phyloP scores from a whole-genome alignment of 1,139 yeast species.

The Pichia inconspicua region DNA sequence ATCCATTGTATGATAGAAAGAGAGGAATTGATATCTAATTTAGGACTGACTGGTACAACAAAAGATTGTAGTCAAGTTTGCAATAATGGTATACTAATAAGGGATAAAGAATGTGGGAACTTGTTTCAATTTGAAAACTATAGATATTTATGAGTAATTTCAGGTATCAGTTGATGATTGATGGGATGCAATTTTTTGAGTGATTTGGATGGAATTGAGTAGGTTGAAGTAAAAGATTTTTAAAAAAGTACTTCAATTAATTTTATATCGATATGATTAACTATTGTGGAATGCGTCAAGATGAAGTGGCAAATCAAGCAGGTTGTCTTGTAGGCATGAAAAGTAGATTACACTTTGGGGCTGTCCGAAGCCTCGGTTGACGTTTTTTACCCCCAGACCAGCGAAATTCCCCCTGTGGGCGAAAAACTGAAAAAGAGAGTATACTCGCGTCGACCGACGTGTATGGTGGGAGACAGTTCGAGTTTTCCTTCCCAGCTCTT shows the following conservation, averaged over 20 bases:
- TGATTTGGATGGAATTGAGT: not conserved
- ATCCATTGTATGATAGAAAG: slow-evolving; percentile 1
- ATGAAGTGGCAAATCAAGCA: not conserved
- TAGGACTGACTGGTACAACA: not conserved
- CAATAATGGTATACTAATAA: too few species aligned
- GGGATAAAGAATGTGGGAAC: not conserved
- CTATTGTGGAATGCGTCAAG: not conserved
- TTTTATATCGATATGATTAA: too few species aligned
- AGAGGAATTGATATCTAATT: not conserved
- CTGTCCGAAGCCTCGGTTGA: not conserved
- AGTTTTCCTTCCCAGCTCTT: not conserved
- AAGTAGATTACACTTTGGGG: not conserved
- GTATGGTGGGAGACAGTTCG: not conserved
- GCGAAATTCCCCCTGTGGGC: not conserved
- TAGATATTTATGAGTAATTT: not conserved
- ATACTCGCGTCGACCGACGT: not conserved
- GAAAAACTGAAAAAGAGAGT: too few species aligned
- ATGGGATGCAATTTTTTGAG: not conserved
- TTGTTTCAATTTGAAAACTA: too few species aligned
- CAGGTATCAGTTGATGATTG: not conserved
- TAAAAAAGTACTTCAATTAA: too few species aligned
- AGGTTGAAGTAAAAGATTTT: too few species aligned
- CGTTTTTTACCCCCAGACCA: too few species aligned
- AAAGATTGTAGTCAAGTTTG: not conserved
- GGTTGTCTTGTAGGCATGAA: not conserved